A percentile compares a stretch with the other conserved stretches of the same genome.
Conservation (phyloP, 306 rosid genomes). For the Inga oerstediana region DNA sequence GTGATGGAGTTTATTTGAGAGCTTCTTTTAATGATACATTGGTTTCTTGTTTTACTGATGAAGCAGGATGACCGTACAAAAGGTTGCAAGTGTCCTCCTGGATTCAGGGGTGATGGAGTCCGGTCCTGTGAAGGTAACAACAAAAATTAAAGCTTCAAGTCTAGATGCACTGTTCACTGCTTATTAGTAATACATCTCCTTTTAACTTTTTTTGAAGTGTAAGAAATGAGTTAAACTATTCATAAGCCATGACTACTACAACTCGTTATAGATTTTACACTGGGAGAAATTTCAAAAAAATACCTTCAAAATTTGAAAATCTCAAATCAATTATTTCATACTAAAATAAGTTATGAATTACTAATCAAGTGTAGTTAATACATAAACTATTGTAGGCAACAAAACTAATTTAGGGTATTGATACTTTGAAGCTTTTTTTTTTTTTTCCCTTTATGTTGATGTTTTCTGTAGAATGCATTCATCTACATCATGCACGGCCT, state of each 20-base stretch:
- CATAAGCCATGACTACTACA: neutral
- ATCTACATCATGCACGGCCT: neutral
- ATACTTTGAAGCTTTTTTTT: no score
- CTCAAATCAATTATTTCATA: no score
- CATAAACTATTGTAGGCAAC: no score
- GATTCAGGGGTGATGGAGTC: slow-evolving; percentile 88
- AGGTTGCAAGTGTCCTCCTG: slow-evolving; percentile 86
- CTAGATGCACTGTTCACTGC: neutral
- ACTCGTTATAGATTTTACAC: neutral
- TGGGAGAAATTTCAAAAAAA: no score
- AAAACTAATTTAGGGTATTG: no score
- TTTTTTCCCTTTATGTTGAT: neutral
- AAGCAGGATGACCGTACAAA: slow-evolving; percentile 69
- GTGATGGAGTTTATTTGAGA: neutral
- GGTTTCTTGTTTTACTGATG: slow-evolving; percentile 29
- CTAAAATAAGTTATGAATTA: no score
- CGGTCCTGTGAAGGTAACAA: slow-evolving; percentile 74
- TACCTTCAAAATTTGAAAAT: no score
- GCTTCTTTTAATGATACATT: neutral
- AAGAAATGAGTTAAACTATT: neutral
- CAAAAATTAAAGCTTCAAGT: neutral
- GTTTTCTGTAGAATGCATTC: neutral
- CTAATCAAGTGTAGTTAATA: no score
- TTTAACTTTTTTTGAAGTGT: neutral
- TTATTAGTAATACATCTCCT: neutral